phyloP scores from a whole-genome alignment of 768 basidiomycete genomes.

The Suillus placidus region DNA sequence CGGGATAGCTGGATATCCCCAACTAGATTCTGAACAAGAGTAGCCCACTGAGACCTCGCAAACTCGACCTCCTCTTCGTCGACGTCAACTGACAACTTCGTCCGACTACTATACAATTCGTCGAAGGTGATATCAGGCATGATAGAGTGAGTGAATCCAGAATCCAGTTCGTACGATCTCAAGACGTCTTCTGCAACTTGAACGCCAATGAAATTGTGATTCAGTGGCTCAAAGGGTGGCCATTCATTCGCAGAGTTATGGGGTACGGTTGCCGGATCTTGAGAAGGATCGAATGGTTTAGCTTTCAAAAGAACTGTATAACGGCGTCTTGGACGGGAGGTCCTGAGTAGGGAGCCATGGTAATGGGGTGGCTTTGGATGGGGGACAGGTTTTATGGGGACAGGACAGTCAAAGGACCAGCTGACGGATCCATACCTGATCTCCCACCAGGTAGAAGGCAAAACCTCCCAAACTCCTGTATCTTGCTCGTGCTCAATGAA shows the following conservation, averaged over 20 bases:
- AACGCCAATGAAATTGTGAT: conserved; percentile 44
- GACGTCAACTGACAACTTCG: conserved; percentile 20
- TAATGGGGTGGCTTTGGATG: conserved; percentile 34
- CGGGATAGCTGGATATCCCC: conserved; percentile 21
- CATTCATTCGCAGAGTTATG: neutral
- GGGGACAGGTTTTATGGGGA: conserved; percentile 11
- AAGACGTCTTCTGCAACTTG: conserved; percentile 41
- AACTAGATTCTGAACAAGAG: conserved; percentile 44
- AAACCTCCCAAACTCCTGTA: conserved; percentile 8
- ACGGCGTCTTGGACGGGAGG: conserved; percentile 11
- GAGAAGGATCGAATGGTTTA: conserved; percentile 11
- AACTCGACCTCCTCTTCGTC: conserved; percentile 38
- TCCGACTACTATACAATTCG: conserved; percentile 1
- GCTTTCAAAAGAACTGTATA: conserved; percentile 10
- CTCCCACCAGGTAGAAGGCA: conserved; percentile 11
- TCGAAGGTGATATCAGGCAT: conserved; percentile 17
- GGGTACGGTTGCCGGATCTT: conserved; percentile 9
- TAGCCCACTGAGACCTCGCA: conserved; percentile 45
- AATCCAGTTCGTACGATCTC: conserved; percentile 42
- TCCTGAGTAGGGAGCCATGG: conserved; percentile 37
- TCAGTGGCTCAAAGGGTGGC: conserved; percentile 30
- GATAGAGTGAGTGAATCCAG: conserved; percentile 40
- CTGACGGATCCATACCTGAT: conserved; percentile 11
- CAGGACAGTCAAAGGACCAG: conserved; percentile 7
- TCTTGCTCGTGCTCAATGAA: neutral